Base-by-base conservation (phyloP, 306 rosid species). In the Trifolium fragiferum region DNA sequence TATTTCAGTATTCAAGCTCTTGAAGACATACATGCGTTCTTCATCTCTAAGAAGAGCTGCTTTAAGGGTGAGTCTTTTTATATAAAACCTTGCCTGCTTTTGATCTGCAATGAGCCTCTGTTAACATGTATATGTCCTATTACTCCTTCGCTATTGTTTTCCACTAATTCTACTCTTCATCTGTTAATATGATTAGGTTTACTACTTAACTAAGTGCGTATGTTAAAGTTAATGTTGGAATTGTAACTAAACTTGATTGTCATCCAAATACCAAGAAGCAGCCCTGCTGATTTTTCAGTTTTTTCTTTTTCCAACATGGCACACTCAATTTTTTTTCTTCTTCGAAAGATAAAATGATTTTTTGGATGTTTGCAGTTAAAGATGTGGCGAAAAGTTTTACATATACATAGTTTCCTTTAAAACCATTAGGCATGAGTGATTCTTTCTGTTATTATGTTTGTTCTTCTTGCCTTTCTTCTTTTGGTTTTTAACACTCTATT, bases 31-130 rank as follows among this genome's bases (percentile, higher is more conserved):
- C 78, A 84, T 94, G 98, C 88, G 91, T 15, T 91, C 97, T 32
- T 94, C 98, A 6, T 82, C 93, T 71, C 87, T 94, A 70, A 86
- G 97, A 19, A 91, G 88, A 86, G 93, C 96, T 75, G 97, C 97
- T 65, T 85, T 94, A 80, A 90, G 89, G 97, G 98, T 93, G 66
- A 23, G 97, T 77, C 33, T 70, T 46, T 76, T 71, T 57, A 57
- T 78, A 53, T n/a, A 32, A 30, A 65, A 20, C 35, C 33, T 20
- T 41, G 55, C 19, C 23, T 43, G 37, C 66, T 54, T 71, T 64
- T 60, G 43, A 62, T 75, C 72, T 8, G 19, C 16, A 44, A 54
- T 10, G 30, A 67, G 53, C 46, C 44, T 27, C 38, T 73, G 23
- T 11, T 40, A 59, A 70, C 73, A 64, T 37, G 47, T 9, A 27